Base-by-base conservation (phyloP, 208 protist genomes). In the Leptomonas pyrrhocoris region DNA sequence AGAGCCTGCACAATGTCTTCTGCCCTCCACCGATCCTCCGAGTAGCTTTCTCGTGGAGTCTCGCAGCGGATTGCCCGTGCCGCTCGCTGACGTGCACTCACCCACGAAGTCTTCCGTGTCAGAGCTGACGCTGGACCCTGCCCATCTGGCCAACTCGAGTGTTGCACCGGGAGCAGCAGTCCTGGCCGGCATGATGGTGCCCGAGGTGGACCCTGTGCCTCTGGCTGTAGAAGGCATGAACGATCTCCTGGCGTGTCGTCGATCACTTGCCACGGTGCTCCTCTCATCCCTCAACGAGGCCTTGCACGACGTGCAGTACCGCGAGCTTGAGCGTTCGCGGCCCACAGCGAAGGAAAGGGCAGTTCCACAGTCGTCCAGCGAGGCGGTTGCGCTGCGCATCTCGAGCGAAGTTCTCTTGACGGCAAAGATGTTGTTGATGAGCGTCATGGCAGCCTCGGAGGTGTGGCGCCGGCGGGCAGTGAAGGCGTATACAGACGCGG, bases 221-320 rank as follows among this genome's bases (percentile, higher is more conserved):
- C 46, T 76, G 4, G 49, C 62, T 0, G 5, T 61, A 8, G 55
- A 54, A 5, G 53, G n/a, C 19, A 46, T 61, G 4, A 43, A 65
- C 18, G 62, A 50, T 1, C 70, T 76, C 7, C 62, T 76, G 38
- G 51, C 34, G 34, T 62, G 55, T 43, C 40, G 70, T 6, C 62
- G 62, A 23, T 76, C 70, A 19, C 65, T 89, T 0, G 79, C 73
- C 0, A 18, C 82, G 60, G 73, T 85, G 21, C 58, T 86, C 34
- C 65, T 92, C 2, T 86, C 79, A 16, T 66, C 58, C n/a, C 42
- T 92, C 0, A 92, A 92, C 70, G 84, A 88, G 30, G 62, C 80
- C 9, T 43, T 92, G 40, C 81, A 77, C 49, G 81, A 87, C 58
- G 79, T 86, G 15, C 81, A 92, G 57, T 67, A 82, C 51, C 79